Conservation (phyloP, 441 rosid species). For the Bocquillonia castaneifolia region DNA sequence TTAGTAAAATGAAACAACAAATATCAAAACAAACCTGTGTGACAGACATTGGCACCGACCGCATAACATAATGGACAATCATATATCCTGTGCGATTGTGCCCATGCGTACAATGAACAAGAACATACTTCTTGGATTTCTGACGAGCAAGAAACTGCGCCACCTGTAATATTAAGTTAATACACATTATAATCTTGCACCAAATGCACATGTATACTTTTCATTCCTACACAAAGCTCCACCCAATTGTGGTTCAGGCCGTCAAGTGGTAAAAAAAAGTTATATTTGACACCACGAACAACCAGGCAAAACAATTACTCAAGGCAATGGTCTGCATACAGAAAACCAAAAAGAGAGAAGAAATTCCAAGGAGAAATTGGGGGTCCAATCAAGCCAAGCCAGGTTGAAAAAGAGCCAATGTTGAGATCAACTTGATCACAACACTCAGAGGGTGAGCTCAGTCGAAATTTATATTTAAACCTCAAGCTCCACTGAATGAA, state of each 20-base stretch:
- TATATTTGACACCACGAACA: conserved; percentile 1
- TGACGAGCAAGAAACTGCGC: conserved; percentile 64
- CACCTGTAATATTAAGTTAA: conserved; percentile 40
- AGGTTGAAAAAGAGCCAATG: too few species aligned
- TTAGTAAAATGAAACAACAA: not conserved
- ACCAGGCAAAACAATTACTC: conserved; percentile 1
- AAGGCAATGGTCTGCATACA: not conserved
- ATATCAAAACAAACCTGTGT: conserved; percentile 51
- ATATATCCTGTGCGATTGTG: conserved; percentile 97
- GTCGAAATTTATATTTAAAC: too few species aligned
- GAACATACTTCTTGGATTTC: conserved; percentile 73
- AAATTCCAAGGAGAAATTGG: too few species aligned
- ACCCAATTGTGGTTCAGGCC: not conserved
- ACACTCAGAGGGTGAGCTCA: too few species aligned
- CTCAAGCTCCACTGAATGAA: too few species aligned
- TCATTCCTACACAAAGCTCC: not conserved
- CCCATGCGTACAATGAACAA: conserved; percentile 99
- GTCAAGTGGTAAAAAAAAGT: not conserved
- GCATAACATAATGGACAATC: conserved; percentile 94
- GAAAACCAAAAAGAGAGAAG: not conserved
- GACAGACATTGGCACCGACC: conserved; percentile 71
- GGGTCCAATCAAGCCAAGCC: too few species aligned
- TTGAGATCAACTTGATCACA: too few species aligned
- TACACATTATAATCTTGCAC: not conserved
- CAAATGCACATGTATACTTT: not conserved